Evolutionary conservation across 192 early-diverging fungal genomes (phyloP).

Genomic region (Entomortierella lignicola): DNA sequence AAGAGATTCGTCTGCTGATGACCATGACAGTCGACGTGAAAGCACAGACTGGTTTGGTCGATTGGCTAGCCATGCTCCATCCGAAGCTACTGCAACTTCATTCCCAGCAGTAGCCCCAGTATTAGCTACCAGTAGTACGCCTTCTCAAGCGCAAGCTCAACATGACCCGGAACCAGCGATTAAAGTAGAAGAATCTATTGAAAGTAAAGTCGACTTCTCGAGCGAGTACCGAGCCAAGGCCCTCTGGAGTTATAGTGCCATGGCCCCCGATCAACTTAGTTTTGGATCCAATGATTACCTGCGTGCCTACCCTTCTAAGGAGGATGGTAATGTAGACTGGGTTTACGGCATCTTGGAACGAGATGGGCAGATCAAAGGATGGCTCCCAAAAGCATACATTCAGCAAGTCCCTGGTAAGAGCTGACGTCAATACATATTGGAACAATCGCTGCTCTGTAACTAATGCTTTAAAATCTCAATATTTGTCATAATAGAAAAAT

Average conservation of each 20-base stretch:
- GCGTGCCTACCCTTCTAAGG: slow-evolving; percentile 45
- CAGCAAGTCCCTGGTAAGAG: slow-evolving; percentile 52
- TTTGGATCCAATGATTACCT: slow-evolving; percentile 57
- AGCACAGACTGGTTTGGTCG: slow-evolving; percentile 63
- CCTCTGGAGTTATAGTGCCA: slow-evolving; percentile 57
- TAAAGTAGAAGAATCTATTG: slow-evolving; percentile 15
- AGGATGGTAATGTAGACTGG: slow-evolving; percentile 58
- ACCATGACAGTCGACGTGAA: slow-evolving; percentile 53
- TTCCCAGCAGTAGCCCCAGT: neutral
- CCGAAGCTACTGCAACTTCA: neutral
- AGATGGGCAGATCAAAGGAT: slow-evolving; percentile 51
- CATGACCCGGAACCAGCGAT: neutral
- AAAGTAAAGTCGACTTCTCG: slow-evolving; percentile 45
- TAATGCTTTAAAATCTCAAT: neutral
- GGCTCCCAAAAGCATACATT: slow-evolving; percentile 62
- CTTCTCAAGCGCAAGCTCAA: neutral
- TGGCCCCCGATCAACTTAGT: slow-evolving; percentile 51
- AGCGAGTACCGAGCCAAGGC: slow-evolving; percentile 42
- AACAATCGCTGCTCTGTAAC: neutral
- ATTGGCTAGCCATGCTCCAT: slow-evolving; percentile 53
- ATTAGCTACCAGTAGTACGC: neutral
- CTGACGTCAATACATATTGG: neutral
- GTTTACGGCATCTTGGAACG: slow-evolving; percentile 57
- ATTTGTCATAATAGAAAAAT: slow-evolving; percentile 34
- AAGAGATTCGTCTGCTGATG: slow-evolving; percentile 13